Evolutionary conservation across 306 rosid species (phyloP).

Genomic region (Crataegus laevigata): DNA sequence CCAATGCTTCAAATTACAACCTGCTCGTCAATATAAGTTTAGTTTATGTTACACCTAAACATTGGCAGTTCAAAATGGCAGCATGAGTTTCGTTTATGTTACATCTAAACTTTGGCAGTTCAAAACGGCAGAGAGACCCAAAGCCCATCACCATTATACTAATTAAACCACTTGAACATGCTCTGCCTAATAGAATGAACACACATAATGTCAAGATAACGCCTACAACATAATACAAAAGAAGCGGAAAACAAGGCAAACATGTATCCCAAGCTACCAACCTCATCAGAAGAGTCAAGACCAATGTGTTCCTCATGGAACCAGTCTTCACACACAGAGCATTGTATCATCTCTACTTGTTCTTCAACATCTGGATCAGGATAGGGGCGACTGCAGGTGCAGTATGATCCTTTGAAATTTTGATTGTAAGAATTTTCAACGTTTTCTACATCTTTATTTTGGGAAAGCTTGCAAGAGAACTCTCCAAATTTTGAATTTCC

Average conservation of each 20-base stretch:
- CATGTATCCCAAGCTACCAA: conserved; percentile 25
- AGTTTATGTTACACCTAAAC: background rate
- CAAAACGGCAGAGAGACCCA: background rate
- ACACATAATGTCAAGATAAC: background rate
- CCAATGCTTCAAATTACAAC: background rate
- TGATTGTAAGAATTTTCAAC: conserved; percentile 69
- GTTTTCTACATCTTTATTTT: conserved; percentile 77
- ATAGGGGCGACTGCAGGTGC: conserved; percentile 88
- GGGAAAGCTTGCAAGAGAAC: conserved; percentile 67
- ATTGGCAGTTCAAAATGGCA: background rate
- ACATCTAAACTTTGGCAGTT: background rate
- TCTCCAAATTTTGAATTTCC: conserved; percentile 97
- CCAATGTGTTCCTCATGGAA: conserved; percentile 97
- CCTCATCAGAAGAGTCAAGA: conserved; percentile 76
- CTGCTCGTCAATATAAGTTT: background rate
- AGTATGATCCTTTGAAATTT: conserved; percentile 84
- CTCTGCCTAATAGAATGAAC: background rate
- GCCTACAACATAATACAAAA: background rate
- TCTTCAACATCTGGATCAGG: conserved; percentile 94
- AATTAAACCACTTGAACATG: background rate
- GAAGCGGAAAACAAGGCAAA: background rate
- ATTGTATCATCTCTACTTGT: conserved; percentile 93
- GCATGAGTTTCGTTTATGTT: background rate
- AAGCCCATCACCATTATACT: background rate
- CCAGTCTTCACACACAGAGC: conserved; percentile 98